Percentiles rank a stretch among this genome's conserved stretches.
Conservation (phyloP, 1,284 basidiomycete genomes). For the Cutaneotrichosporon daszewskae region DNA sequence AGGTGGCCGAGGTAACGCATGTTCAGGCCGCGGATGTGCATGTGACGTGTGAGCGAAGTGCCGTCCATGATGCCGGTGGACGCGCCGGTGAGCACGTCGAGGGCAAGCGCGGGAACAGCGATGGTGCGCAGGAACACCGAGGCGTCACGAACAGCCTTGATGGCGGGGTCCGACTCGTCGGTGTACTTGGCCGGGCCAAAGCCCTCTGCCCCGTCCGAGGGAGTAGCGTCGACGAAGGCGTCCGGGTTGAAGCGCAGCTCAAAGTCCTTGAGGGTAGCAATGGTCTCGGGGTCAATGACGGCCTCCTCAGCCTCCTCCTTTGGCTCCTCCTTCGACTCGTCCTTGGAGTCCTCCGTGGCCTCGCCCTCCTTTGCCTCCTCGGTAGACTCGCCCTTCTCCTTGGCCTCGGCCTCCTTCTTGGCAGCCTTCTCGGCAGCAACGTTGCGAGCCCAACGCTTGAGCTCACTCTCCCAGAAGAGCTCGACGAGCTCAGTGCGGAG, state of each 20-base stretch:
- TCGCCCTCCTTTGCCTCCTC: slow-evolving; percentile 21
- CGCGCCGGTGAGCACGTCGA: slow-evolving; percentile 51
- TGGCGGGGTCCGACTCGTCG: slow-evolving; percentile 51
- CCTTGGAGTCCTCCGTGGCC: slow-evolving; percentile 15
- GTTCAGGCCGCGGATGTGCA: slow-evolving; percentile 57
- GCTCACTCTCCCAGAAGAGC: slow-evolving; percentile 52
- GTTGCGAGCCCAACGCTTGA: slow-evolving; percentile 53
- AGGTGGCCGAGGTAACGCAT: slow-evolving; percentile 55
- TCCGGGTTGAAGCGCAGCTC: slow-evolving; percentile 56
- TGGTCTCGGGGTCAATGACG: slow-evolving; percentile 17
- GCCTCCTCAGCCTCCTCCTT: slow-evolving; percentile 11
- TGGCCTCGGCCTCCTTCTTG: slow-evolving; percentile 11
- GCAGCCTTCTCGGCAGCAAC: slow-evolving; percentile 42
- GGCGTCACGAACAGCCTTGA: slow-evolving; percentile 54
- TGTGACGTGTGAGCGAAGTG: slow-evolving; percentile 48
- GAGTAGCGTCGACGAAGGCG: slow-evolving; percentile 51
- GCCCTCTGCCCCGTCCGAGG: slow-evolving; percentile 11
- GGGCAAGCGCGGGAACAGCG: slow-evolving; percentile 50
- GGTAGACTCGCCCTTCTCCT: slow-evolving; percentile 9
- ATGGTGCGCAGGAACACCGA: slow-evolving; percentile 51
- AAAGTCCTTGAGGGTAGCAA: slow-evolving; percentile 46
- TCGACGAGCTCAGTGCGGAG: slow-evolving; percentile 57
- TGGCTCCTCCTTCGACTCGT: slow-evolving; percentile 11
- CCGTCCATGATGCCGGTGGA: slow-evolving; percentile 52
- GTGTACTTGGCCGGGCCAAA: slow-evolving; percentile 34